phyloP scores from a whole-genome alignment of 768 basidiomycete species.

The Holtermanniella nyarrowii region DNA sequence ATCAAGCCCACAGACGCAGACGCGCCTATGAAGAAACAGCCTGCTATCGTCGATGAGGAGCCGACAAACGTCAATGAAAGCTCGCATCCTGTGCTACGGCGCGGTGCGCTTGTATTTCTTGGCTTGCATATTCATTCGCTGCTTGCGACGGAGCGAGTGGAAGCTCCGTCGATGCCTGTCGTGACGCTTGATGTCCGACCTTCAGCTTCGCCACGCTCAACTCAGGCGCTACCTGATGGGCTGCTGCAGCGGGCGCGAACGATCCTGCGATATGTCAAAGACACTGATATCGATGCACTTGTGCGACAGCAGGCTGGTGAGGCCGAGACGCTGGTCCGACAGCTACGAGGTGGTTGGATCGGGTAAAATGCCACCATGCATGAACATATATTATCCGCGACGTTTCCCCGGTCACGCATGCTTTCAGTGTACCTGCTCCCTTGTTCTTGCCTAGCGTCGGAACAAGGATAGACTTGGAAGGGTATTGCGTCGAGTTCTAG shows the following conservation, averaged over 20 bases:
- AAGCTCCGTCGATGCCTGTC: background rate
- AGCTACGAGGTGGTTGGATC: background rate
- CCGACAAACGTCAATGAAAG: slow-evolving; percentile 32
- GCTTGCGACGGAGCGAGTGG: slow-evolving; percentile 40
- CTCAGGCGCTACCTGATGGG: slow-evolving; percentile 7
- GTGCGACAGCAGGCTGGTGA: slow-evolving; percentile 70
- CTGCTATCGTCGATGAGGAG: slow-evolving; percentile 12
- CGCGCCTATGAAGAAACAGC: background rate
- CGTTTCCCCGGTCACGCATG: background rate
- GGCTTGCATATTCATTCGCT: slow-evolving; percentile 56
- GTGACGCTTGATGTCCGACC: background rate
- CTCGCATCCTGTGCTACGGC: slow-evolving; percentile 68
- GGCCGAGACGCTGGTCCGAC: slow-evolving; percentile 13
- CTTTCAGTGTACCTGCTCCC: background rate
- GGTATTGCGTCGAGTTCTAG: no score
- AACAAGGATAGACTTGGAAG: no score
- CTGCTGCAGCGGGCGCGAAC: slow-evolving; percentile 49
- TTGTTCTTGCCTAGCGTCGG: background rate
- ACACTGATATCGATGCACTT: slow-evolving; percentile 61
- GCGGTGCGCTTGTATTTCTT: slow-evolving; percentile 77
- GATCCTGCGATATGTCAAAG: slow-evolving; percentile 59
- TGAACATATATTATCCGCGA: background rate
- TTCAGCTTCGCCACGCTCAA: background rate
- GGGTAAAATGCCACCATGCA: background rate
- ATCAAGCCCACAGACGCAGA: slow-evolving; percentile 1